Conservation (phyloP, 495 filamentous ascomycete genomes). For the Lophiostoma macrostomum region DNA sequence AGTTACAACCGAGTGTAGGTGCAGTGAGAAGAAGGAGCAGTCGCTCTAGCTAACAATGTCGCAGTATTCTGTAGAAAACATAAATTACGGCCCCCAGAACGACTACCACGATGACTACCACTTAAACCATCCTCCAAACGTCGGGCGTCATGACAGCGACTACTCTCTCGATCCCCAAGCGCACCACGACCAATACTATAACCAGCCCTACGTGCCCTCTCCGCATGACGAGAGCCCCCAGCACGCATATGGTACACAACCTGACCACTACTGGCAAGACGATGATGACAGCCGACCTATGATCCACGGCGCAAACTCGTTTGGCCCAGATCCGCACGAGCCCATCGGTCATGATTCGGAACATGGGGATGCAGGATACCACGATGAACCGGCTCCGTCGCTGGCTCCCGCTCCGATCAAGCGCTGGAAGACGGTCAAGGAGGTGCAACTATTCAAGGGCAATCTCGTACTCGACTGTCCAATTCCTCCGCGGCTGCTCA, state of each 20-base stretch:
- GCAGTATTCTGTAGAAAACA: slow-evolving; percentile 76
- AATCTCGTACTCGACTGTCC: slow-evolving; percentile 98
- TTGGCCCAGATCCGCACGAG: slow-evolving; percentile 53
- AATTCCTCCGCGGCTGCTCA: slow-evolving; percentile 83
- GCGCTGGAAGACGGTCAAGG: slow-evolving; percentile 97
- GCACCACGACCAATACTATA: slow-evolving; percentile 84
- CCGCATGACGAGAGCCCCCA: slow-evolving; percentile 57
- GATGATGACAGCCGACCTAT: slow-evolving; percentile 63
- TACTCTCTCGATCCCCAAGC: slow-evolving; percentile 76
- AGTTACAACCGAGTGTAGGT: slow-evolving; percentile 35
- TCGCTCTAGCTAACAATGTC: slow-evolving; percentile 1
- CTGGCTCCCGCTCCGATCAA: slow-evolving; percentile 66
- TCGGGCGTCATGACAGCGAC: slow-evolving; percentile 56
- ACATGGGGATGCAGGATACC: slow-evolving; percentile 40
- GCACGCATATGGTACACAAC: slow-evolving; percentile 53
- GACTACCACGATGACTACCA: slow-evolving; percentile 57
- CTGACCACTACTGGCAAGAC: slow-evolving; percentile 51
- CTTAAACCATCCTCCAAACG: slow-evolving; percentile 42
- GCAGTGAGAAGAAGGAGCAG: no score
- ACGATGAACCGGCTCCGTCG: slow-evolving; percentile 40
- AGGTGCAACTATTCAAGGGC: slow-evolving; percentile 93
- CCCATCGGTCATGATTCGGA: slow-evolving; percentile 43
- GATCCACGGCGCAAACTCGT: slow-evolving; percentile 54
- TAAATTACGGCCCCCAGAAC: slow-evolving; percentile 69
- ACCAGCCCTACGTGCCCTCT: slow-evolving; percentile 72